These are phyloP conservation scores for Cyberlindnera euphorbiae DNA, from an alignment of 805 yeast genomes.

Conservation along the genomic window DNA sequence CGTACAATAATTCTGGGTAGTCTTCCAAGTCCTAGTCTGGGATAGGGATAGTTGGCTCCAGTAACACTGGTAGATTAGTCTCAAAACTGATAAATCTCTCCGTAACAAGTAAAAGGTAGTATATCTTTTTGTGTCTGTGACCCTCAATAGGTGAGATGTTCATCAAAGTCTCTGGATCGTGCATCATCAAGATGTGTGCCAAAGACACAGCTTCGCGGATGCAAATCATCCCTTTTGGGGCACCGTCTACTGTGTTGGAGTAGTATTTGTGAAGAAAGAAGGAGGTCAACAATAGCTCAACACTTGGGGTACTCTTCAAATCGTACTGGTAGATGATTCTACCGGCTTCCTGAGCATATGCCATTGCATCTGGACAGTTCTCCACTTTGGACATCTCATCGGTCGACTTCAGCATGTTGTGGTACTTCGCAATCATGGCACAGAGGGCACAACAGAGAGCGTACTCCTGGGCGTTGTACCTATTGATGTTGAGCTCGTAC, in stretches of 20 bases:
- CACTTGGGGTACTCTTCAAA: constrained; percentile 13
- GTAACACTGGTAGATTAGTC: constrained; percentile 18
- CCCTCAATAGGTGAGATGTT: constrained; percentile 13
- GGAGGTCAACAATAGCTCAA: constrained; percentile 15
- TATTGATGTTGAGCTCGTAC: constrained; percentile 6
- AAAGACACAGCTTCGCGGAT: constrained; percentile 22
- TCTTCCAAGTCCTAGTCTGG: constrained; percentile 23
- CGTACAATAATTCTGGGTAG: constrained; percentile 21
- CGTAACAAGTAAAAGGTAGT: constrained; percentile 19
- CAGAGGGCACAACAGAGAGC: constrained; percentile 22
- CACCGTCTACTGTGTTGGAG: constrained; percentile 17
- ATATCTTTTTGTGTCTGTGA: constrained; percentile 22
- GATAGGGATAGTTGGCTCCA: constrained; percentile 22
- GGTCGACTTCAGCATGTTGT: constrained; percentile 21
- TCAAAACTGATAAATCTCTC: constrained; percentile 23
- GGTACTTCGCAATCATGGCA: constrained; percentile 21
- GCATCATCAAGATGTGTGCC: constrained; percentile 20
- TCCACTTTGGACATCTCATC: constrained; percentile 13
- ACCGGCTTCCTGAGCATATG: constrained; percentile 21
- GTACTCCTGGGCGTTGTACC: constrained; percentile 15
- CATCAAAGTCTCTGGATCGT: constrained; percentile 16
- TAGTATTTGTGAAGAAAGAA: constrained; percentile 22
- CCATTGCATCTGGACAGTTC: constrained; percentile 17
- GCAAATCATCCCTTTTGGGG: constrained; percentile 17
- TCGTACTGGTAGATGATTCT: constrained; percentile 18